These are phyloP conservation scores for Epichloe elymi DNA, from an alignment of 2,329 filamentous ascomycete genomes.

Conservation along the genomic window DNA sequence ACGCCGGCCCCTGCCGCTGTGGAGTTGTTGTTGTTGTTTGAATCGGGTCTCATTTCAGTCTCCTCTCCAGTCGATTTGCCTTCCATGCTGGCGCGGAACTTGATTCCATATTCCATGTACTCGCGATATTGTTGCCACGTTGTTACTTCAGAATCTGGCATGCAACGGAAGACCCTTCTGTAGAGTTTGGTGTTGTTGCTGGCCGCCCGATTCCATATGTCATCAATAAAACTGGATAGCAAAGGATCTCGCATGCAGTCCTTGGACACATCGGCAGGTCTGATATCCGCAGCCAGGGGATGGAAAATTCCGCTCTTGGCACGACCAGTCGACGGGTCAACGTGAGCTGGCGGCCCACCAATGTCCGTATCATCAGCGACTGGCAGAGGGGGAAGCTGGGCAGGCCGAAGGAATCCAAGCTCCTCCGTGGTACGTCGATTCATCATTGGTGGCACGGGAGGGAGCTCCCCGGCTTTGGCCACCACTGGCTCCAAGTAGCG, in stretches of 20 bases:
- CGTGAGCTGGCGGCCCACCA: slow-evolving; percentile 53
- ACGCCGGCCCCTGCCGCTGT: slow-evolving; percentile 27
- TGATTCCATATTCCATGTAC: slow-evolving; percentile 61
- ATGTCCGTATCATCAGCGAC: slow-evolving; percentile 68
- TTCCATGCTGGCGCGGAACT: slow-evolving; percentile 58
- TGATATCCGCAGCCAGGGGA: slow-evolving; percentile 53
- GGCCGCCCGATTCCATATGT: slow-evolving; percentile 77
- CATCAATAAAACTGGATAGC: slow-evolving; percentile 67
- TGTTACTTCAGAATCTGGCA: slow-evolving; percentile 88
- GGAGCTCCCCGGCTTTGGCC: slow-evolving; percentile 36
- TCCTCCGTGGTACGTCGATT: slow-evolving; percentile 51
- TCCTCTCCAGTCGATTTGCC: slow-evolving; percentile 39
- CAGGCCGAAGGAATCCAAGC: slow-evolving; percentile 53
- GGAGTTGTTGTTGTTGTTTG: slow-evolving; percentile 16
- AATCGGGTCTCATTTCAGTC: slow-evolving; percentile 29
- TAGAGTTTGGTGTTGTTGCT: slow-evolving; percentile 94
- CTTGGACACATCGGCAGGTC: slow-evolving; percentile 60
- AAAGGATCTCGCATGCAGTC: slow-evolving; percentile 94
- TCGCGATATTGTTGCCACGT: slow-evolving; percentile 91
- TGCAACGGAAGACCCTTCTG: slow-evolving; percentile 86
- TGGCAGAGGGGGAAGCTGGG: slow-evolving; percentile 60
- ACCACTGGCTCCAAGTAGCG: slow-evolving; percentile 20
- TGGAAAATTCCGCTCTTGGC: slow-evolving; percentile 32
- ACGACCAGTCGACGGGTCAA: slow-evolving; percentile 37
- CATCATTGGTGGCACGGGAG: slow-evolving; percentile 42